phyloP scores from a whole-genome alignment of 2,329 filamentous ascomycete species.

The Furcasterigmium furcatum region DNA sequence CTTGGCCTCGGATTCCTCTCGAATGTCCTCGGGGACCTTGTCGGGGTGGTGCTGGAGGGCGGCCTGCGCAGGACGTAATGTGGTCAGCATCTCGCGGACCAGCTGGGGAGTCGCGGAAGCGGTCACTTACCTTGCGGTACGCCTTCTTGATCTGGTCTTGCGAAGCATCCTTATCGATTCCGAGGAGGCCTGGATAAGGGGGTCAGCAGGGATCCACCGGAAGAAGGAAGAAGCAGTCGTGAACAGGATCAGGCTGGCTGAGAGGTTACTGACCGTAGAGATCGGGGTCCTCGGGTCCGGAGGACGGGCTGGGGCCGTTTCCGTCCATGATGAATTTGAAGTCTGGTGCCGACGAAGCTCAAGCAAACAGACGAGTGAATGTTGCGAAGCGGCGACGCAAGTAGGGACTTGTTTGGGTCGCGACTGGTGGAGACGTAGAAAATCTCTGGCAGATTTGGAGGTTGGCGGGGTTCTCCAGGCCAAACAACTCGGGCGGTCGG shows the following conservation, averaged over 20 bases:
- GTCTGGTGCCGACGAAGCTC: slow-evolving; percentile 4
- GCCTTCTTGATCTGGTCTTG: slow-evolving; percentile 90
- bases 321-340: slow-evolving; percentile 16
- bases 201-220: slow-evolving; percentile 13
- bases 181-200: slow-evolving; percentile 68
- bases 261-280: slow-evolving; percentile 53
- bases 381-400: slow-evolving; percentile 1
- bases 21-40: slow-evolving; percentile 85
- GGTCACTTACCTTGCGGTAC: slow-evolving; percentile 75
- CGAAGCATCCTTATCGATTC: slow-evolving; percentile 66
- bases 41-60: slow-evolving; percentile 89
- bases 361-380: slow-evolving; percentile 3
- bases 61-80: slow-evolving; percentile 50
- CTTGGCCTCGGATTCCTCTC: slow-evolving; percentile 79
- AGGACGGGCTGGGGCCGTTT: slow-evolving; percentile 3
- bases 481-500: not conserved
- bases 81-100: slow-evolving; percentile 6
- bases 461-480: slow-evolving; percentile 2
- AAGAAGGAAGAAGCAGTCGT: slow-evolving; percentile 5
- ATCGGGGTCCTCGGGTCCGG: slow-evolving; percentile 43
- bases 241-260: slow-evolving; percentile 1
- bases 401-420: not conserved
- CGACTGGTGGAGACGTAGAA: slow-evolving; percentile 2
- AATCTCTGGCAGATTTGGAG: slow-evolving; percentile 2
- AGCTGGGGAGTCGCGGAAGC: not conserved